phyloP scores from a whole-genome alignment of 1,139 yeast species.

The Candida labiduridarum region DNA sequence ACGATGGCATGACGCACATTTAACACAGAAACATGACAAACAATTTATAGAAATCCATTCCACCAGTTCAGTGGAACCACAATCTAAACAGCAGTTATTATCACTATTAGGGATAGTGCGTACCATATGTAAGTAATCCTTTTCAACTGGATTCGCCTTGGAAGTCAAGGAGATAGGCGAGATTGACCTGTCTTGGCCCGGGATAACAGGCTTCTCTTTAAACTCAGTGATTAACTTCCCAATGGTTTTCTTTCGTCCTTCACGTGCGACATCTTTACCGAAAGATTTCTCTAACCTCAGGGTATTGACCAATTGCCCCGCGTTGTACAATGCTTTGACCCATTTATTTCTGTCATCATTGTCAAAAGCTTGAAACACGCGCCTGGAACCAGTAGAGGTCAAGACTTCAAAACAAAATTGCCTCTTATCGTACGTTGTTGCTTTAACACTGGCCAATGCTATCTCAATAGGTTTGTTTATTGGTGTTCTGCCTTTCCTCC shows the following conservation, averaged over 20 bases:
- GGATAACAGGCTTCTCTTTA: slow-evolving; percentile 19
- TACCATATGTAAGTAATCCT: slow-evolving; percentile 45
- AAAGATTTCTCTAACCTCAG: slow-evolving; percentile 21
- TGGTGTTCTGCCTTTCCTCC: slow-evolving; percentile 72
- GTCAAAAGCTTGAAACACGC: slow-evolving; percentile 76
- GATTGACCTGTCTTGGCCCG: slow-evolving; percentile 25
- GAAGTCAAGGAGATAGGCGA: slow-evolving; percentile 43
- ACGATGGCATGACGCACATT: slow-evolving; percentile 70
- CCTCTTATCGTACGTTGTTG: slow-evolving; percentile 48
- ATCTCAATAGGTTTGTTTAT: slow-evolving; percentile 74
- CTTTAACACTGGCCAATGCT: slow-evolving; percentile 70
- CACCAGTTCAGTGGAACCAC: slow-evolving; percentile 63
- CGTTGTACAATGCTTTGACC: slow-evolving; percentile 61
- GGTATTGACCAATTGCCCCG: slow-evolving; percentile 45
- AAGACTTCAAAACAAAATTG: slow-evolving; percentile 73
- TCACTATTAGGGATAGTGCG: slow-evolving; percentile 50
- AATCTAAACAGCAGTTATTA: slow-evolving; percentile 76
- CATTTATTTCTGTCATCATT: slow-evolving; percentile 71
- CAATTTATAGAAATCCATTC: slow-evolving; percentile 90
- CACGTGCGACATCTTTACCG: slow-evolving; percentile 8
- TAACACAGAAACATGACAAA: slow-evolving; percentile 73
- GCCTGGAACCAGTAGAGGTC: slow-evolving; percentile 68
- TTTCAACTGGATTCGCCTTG: slow-evolving; percentile 21
- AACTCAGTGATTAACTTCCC: slow-evolving; percentile 18
- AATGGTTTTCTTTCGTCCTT: slow-evolving; percentile 15